These are phyloP conservation scores for Cryptococcus depauperatus DNA, from an alignment of 1,284 basidiomycete species.

Conservation along the genomic window DNA sequence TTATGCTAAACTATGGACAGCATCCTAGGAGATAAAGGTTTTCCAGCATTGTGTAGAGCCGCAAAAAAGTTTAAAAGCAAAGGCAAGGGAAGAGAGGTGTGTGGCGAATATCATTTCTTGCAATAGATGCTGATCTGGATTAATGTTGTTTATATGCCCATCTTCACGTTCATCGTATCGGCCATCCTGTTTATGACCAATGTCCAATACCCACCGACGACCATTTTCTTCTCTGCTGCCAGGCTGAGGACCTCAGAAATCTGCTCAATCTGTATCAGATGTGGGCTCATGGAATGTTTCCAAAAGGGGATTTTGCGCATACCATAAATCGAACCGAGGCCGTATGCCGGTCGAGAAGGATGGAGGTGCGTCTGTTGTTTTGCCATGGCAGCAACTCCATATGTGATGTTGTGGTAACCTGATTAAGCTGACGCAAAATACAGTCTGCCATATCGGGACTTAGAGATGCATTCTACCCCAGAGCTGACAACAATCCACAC, in stretches of 20 bases:
- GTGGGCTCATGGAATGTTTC: conserved; percentile 85
- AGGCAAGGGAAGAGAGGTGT: conserved; percentile 83
- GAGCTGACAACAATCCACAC: too few species aligned
- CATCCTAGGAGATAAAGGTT: conserved; percentile 51
- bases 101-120: too few species aligned
- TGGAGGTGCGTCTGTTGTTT: conserved; percentile 56
- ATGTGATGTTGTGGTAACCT: not conserved
- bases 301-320: conserved; percentile 73
- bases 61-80: conserved; percentile 66
- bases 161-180: not conserved
- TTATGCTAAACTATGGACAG: not conserved
- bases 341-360: conserved; percentile 69
- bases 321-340: conserved; percentile 75
- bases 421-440: conserved; percentile 43
- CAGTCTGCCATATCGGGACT: conserved; percentile 39
- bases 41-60: conserved; percentile 65
- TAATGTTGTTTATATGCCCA: not conserved
- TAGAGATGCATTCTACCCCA: conserved; percentile 54
- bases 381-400: not conserved
- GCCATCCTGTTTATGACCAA: too few species aligned
- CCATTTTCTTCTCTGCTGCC: not conserved
- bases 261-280: conserved; percentile 77
- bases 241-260: conserved; percentile 58
- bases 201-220: not conserved
- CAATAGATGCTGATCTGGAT: too few species aligned